These are phyloP conservation scores for Kwoniella mangroviensis DNA, from an alignment of 768 basidiomycete species.

Conservation along the genomic window DNA sequence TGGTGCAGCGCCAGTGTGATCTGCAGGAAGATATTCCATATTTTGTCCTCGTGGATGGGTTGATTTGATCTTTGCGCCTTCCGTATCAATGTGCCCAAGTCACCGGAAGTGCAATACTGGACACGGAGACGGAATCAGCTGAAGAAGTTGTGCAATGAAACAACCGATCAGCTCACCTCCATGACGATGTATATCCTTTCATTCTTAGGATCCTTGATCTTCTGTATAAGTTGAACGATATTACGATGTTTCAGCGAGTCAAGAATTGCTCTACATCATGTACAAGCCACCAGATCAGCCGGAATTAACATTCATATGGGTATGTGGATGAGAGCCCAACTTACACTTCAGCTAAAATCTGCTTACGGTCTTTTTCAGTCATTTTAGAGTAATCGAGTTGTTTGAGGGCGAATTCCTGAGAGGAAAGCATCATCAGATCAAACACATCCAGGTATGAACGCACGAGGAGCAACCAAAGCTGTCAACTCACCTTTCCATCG, in stretches of 20 bases:
- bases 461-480: not conserved
- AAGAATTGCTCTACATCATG: slow-evolving; percentile 77
- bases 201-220: slow-evolving; percentile 82
- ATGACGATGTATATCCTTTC: slow-evolving; percentile 96
- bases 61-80: slow-evolving; percentile 61
- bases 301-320: no score
- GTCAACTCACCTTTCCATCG: slow-evolving; percentile 76
- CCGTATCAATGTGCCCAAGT: slow-evolving; percentile 86
- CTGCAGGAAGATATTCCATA: slow-evolving; percentile 97
- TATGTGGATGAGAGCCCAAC: slow-evolving; percentile 53
- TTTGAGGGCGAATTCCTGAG: slow-evolving; percentile 74
- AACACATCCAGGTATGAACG: not conserved
- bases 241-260: slow-evolving; percentile 94
- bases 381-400: slow-evolving; percentile 97
- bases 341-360: slow-evolving; percentile 97
- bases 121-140: slow-evolving; percentile 5
- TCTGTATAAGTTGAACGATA: slow-evolving; percentile 69
- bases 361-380: slow-evolving; percentile 93
- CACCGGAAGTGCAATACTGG: slow-evolving; percentile 90
- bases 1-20: slow-evolving; percentile 85
- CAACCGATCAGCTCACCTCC: slow-evolving; percentile 64
- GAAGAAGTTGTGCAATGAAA: not conserved
- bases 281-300: not conserved
- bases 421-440: not conserved
- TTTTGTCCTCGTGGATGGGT: slow-evolving; percentile 83